Evolutionary conservation across 2,329 filamentous ascomycete genomes (phyloP), one percentile per base, ranked within the genome.

Genomic region (Arthroderma sp.): DNA sequence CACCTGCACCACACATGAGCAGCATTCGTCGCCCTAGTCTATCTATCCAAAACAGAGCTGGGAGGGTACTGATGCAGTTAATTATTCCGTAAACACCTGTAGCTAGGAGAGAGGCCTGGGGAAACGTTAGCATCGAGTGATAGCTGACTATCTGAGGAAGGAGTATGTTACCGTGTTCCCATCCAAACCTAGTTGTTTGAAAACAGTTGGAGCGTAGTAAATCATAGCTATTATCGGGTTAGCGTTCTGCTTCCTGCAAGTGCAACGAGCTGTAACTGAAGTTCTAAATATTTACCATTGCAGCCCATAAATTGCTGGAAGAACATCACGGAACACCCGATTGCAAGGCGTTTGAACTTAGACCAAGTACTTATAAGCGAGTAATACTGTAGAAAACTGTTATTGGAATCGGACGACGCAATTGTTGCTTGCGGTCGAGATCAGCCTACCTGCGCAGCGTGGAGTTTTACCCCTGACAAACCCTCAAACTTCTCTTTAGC

Each of bases 191-290:
- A 79, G 64, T 51, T 74, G 71, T 0, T 58, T 63, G 61, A 78
- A 78, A 15, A 78, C 76, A 0, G 69, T 75, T 0, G 76, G 75
- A 0, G 75, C 74, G 55, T 77, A 78, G 64, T 77, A 77, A 19
- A 78, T 76, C 54, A 78, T 68, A 0, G 74, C 68, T 70, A 35
- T 23, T n/a, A 4, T 21, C 4, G 31, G 7, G 43, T 41, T 28
- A 51, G 47, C 19, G 8, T 47, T 13, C 1, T 19, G 35, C n/a
- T 11, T 11, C 8, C 15, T 21, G 17, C 13, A 19, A 4, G 19
- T 4, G 11, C n/a, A n/a, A 11, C 15, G 17, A 17, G n/a, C 43
- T 28, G 11, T 47, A 47, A 1, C 23, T 5, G 23, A 28, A 2
- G 19, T 13, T 19, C 9, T n/a, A 17, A 41, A 39, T n/a, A 61